Evolutionary conservation across 1,139 yeast genomes (phyloP).

Genomic region (Suhomyces anneliseae): DNA sequence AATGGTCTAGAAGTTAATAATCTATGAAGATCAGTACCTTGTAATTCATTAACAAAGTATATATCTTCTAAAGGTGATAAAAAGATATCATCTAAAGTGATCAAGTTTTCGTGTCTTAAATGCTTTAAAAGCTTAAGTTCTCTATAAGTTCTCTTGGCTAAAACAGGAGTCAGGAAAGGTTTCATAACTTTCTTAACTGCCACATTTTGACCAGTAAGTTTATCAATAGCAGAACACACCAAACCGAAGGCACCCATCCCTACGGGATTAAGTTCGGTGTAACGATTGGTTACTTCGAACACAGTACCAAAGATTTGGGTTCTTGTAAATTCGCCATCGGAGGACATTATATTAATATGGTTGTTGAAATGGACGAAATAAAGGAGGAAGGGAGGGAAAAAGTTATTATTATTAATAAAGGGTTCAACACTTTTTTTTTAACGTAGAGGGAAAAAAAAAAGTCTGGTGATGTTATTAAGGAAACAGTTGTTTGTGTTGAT

Average conservation of each 20-base stretch:
- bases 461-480: too few relatives aligned
- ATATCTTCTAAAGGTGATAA: constrained; percentile 94
- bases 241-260: constrained; percentile 99
- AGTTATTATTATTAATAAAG: too few relatives aligned
- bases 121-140: constrained; percentile 92
- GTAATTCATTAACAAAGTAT: constrained; percentile 93
- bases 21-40: constrained; percentile 95
- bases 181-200: constrained; percentile 98
- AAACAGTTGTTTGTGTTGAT: too few relatives aligned
- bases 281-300: constrained; percentile 89
- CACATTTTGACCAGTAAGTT: constrained; percentile 85
- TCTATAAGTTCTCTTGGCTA: constrained; percentile 94
- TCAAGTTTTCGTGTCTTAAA: constrained; percentile 90
- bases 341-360: constrained; percentile 15
- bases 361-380: background rate
- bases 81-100: constrained; percentile 90
- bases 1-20: constrained; percentile 88
- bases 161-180: constrained; percentile 91
- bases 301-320: constrained; percentile 81
- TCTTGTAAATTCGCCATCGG: constrained; percentile 34
- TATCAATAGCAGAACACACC: constrained; percentile 95
- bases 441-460: too few relatives aligned
- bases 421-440: too few relatives aligned
- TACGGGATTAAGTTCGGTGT: constrained; percentile 91
- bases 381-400: background rate